Base-by-base conservation (phyloP, 805 yeast genomes). In the Nakazawaea wickerhamii region DNA sequence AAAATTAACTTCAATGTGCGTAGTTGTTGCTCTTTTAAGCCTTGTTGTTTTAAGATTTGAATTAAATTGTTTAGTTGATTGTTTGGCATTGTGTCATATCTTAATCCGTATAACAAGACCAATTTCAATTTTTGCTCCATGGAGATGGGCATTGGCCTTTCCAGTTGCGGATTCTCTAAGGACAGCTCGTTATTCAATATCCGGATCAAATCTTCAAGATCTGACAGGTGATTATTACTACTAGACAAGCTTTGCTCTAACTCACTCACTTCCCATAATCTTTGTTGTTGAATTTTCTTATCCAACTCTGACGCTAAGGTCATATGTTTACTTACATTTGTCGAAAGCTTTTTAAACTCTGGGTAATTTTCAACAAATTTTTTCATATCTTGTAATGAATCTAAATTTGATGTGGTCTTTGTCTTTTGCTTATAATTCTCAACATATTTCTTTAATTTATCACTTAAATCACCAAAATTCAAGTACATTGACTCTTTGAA, bases 381-480 rank as follows among this genome's bases (percentile, higher is more conserved):
- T 60, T 91, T 93, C 78, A 93, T 84, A 55, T 93, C 99, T 15
- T 85, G 79, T 36, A 93, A 78, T 28, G 93, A 81, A 49, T 80
- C 80, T 48, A 91, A 73, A 48, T 81, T 79, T 36, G 77, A 77
- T 40, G 80, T 77, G 17, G 82, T 75, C 53, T 89, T 84, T 1
- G 97, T 85, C 55, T 84, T 85, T 17, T 69, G 59, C 55, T 88
- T 91, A 61, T 89, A 93, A 35, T 77, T 81, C 42, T 80, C 81
- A 25, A 93, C 96, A 55, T 86, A 87, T 43, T 75, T 80, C 54
- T 87, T 90, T 55, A 93, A 83, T 50, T 79, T 77, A 30, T 89
- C 96, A 32, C 96, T 93, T 41, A 93, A 68, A 57, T 93, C 98
- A 25, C 98, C 99, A 65, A 90, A 95, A 61, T 93, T 93, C 51